Percentiles rank a stretch among this genome's conserved stretches.
Evolutionary conservation across 805 yeast genomes (phyloP).

Genomic region (Crinitomyces ghanaensis): DNA sequence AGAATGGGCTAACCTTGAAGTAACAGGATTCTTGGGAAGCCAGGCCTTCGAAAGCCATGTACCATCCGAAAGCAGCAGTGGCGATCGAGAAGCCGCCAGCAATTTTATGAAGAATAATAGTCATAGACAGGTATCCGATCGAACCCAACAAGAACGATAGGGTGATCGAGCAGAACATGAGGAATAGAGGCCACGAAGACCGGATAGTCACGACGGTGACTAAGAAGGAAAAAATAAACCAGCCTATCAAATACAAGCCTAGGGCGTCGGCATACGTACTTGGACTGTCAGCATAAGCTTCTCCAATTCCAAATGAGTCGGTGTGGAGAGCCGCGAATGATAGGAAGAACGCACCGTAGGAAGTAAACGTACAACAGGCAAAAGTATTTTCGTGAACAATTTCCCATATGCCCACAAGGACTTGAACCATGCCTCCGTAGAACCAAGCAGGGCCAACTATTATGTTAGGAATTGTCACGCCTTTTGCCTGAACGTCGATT

Average conservation of each 20-base stretch:
- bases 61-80: conserved; percentile 5
- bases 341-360: conserved; percentile 64
- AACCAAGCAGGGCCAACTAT: conserved; percentile 48
- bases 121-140: conserved; percentile 1
- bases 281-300: conserved; percentile 36
- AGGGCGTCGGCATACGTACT: conserved; percentile 36
- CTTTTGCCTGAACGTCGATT: conserved; percentile 45
- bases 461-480: conserved; percentile 39
- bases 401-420: conserved; percentile 59
- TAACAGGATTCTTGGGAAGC: conserved; percentile 50
- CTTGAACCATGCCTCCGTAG: conserved; percentile 52
- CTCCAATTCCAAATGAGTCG: conserved; percentile 47
- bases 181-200: conserved; percentile 32
- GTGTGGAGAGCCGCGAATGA: conserved; percentile 49
- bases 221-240: conserved; percentile 52
- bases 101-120: conserved; percentile 12
- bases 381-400: conserved; percentile 52
- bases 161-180: conserved; percentile 1
- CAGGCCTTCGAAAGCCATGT: conserved; percentile 13
- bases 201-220: conserved; percentile 44
- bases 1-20: conserved; percentile 38
- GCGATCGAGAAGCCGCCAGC: conserved; percentile 37
- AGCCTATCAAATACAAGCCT: conserved; percentile 50
- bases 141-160: conserved; percentile 2
- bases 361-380: conserved; percentile 51